Evolutionary conservation across 225 moss, liverwort and hornwort species (phyloP).

Genomic region (Sphagnum contortum): DNA sequence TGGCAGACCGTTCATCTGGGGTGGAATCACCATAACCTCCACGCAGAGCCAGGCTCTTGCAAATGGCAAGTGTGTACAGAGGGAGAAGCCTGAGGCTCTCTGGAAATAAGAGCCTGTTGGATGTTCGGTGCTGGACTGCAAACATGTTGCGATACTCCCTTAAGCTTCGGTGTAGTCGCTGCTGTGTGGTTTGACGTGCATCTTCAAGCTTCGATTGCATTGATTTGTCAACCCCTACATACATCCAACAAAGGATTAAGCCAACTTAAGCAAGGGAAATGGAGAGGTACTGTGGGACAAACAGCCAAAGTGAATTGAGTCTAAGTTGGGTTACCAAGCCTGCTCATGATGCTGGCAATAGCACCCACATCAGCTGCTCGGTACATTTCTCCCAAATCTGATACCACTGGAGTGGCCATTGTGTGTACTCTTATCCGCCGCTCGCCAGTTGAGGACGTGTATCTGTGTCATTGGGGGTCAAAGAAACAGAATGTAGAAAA

Average conservation of each 20-base stretch:
- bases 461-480: slow-evolving; percentile 51
- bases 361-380: slow-evolving; percentile 91
- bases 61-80: slow-evolving; percentile 75
- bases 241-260: slow-evolving; percentile 1
- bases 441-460: slow-evolving; percentile 91
- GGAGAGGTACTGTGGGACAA: too few relatives aligned
- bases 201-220: slow-evolving; percentile 58
- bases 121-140: slow-evolving; percentile 73
- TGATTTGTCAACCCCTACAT: slow-evolving; percentile 79
- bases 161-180: slow-evolving; percentile 66
- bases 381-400: slow-evolving; percentile 89
- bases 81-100: slow-evolving; percentile 83
- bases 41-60: slow-evolving; percentile 72
- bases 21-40: slow-evolving; percentile 69
- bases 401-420: slow-evolving; percentile 90
- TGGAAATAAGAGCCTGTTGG: slow-evolving; percentile 81
- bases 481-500: slow-evolving; percentile 7
- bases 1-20: slow-evolving; percentile 79
- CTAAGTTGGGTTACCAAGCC: slow-evolving; percentile 49
- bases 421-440: slow-evolving; percentile 97
- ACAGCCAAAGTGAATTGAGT: too few relatives aligned
- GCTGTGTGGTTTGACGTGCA: slow-evolving; percentile 59
- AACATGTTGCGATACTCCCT: slow-evolving; percentile 85
- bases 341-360: slow-evolving; percentile 68
- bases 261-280: too few relatives aligned